Base-by-base conservation (phyloP, 306 rosid species). In the Argentina anserina region DNA sequence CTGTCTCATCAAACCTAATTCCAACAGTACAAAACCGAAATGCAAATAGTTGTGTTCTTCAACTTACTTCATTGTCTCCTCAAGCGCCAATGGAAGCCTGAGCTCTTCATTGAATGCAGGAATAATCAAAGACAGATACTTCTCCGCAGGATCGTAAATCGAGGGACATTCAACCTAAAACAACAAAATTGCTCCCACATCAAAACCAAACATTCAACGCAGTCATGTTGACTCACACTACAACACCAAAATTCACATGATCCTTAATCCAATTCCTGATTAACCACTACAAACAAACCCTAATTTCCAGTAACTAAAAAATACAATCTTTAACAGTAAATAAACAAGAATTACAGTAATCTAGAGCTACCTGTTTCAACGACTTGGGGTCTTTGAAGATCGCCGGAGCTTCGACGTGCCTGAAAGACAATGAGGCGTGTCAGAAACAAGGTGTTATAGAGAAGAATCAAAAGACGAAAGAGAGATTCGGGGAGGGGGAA, bases 51-150 rank as follows among this genome's bases (percentile, higher is more conserved):
- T 55, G 39, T 39, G 5, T 8, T 36, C 61, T 71, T 56, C 58
- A 64, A 84, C 96, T 81, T 86, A 93, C 98, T 81, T 82, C 88
- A 93, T 74, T 29, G 90, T 87, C 81, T 93, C 98, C 40, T 89
- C 91, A 67, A 93, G 92, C 18, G 98, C 97, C 50, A 84, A 83
- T 18, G 97, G 96, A 78, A 93, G 97, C 77, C 98, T 87, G 46
- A 76, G 85, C 81, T 93, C 94, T 76, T 91, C 97, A 71, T 91
- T 93, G 81, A 82, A 93, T 31, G 97, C 94, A 45, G 96, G 98
- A 71, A 91, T 75, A 43, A 93, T 89, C 86, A 93, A 82, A 69
- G 97, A 91, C 18, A 93, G 76, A 84, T 89, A 93, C 83, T 93
- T 93, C 50, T 90, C 86, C 0, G 98, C 93, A 45, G 96, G 97